Base-by-base conservation (phyloP, 2,329 filamentous ascomycete genomes). In the Pseudocercospora fuligena region DNA sequence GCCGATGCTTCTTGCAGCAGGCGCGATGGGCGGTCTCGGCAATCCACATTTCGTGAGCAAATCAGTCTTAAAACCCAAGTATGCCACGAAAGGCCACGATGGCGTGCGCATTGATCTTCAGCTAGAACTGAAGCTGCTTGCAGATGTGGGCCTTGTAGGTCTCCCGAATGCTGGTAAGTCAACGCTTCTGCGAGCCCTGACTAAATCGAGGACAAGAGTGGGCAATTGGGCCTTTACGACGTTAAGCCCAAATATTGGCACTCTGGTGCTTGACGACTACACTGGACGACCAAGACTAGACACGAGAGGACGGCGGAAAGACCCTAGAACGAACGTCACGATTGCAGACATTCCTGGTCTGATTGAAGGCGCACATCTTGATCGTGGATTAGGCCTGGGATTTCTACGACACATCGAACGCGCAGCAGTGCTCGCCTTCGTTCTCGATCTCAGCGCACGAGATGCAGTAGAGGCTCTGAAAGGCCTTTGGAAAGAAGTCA, bases 191-290 rank as follows among this genome's bases (percentile, higher is more conserved):
- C 89, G 95, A 19, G 90, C 94, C 2, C 82, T 99, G 73, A 97
- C 90, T 73, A 94, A 94, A 78, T 96, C 92, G 77, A 90, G 93
- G 66, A 92, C 95, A 1, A 88, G 95, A 46, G 89, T 99, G 4
- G 95, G 95, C 47, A 90, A 92, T 77, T 99, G 95, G 95, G 94
- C 93, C 9, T 99, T 99, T 78, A 99, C 95, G 2, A 99, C 95
- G 0, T 84, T 99, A 8, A 90, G 94, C 72, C 95, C 95, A 2
- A 97, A 97, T 73, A 96, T 99, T 63, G 95, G 95, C 60, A 99
- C 95, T 0, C 93, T 99, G 6, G 90, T 98, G 14, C 86, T 99
- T 11, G 95, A 99, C 78, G 88, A 94, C 77, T 88, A 95, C 81
- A 89, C 89, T 65, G 93, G 94, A 2, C 88, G 92, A 0, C 92